phyloP scores from a whole-genome alignment of 2,329 filamentous ascomycete genomes.

The Aureobasidium zeae region DNA sequence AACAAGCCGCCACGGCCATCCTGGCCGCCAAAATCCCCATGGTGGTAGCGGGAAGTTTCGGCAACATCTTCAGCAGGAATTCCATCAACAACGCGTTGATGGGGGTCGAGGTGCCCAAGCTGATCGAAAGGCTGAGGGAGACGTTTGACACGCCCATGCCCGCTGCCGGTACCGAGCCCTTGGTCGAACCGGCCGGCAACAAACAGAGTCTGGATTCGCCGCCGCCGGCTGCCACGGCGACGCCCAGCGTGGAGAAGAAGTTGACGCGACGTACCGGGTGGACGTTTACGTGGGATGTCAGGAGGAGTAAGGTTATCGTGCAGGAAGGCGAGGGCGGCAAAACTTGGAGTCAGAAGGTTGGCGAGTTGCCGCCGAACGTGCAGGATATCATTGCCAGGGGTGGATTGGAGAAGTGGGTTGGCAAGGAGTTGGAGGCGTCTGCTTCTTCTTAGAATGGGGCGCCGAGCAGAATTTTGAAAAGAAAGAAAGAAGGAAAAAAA shows the following conservation, averaged over 20 bases:
- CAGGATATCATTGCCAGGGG: conserved; percentile 71
- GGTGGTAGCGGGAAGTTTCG: conserved; percentile 71
- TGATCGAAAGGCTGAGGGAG: conserved; percentile 57
- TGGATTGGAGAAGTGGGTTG: conserved; percentile 76
- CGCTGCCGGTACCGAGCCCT: conserved; percentile 28
- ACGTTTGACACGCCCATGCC: conserved; percentile 37
- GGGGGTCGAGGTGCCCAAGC: conserved; percentile 58
- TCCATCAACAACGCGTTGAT: conserved; percentile 72
- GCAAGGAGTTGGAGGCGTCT: conserved; percentile 10
- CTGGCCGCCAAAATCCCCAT: conserved; percentile 71
- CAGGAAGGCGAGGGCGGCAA: conserved; percentile 58
- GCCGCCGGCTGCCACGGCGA: conserved; percentile 30
- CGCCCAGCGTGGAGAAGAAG: conserved; percentile 41
- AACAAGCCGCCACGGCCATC: conserved; percentile 83
- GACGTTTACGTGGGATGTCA: conserved; percentile 74
- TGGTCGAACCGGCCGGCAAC: conserved; percentile 46
- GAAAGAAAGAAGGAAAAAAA: too few species aligned
- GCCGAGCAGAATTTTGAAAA: too few species aligned
- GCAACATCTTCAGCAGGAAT: conserved; percentile 74
- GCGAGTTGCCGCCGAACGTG: conserved; percentile 74
- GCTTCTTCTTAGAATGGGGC: not conserved
- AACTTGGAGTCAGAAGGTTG: conserved; percentile 71
- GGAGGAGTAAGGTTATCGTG: conserved; percentile 59
- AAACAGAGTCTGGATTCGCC: conserved; percentile 43
- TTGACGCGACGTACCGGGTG: conserved; percentile 70